These are phyloP conservation scores for Pisolithus albus DNA, from an alignment of 768 basidiomycete genomes.

Conservation along the genomic window DNA sequence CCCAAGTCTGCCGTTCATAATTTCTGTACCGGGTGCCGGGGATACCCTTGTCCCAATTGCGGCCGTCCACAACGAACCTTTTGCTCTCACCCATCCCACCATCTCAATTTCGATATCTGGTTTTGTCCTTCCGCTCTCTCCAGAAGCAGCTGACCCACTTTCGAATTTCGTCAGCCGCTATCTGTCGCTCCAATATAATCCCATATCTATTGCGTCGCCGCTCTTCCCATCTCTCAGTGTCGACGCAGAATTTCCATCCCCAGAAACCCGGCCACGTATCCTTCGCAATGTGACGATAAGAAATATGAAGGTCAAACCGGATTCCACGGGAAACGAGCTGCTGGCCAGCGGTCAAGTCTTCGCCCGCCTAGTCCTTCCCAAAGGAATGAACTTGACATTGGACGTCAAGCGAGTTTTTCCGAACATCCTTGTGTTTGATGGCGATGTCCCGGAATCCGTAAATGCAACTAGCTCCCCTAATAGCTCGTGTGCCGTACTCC, in stretches of 20 bases:
- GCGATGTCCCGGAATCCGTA: slow-evolving; percentile 41
- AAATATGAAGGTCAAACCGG: slow-evolving; percentile 64
- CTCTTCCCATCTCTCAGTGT: slow-evolving; percentile 45
- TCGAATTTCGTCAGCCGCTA: slow-evolving; percentile 61
- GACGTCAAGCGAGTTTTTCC: slow-evolving; percentile 61
- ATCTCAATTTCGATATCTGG: slow-evolving; percentile 55
- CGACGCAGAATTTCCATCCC: slow-evolving; percentile 55
- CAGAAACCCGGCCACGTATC: slow-evolving; percentile 55
- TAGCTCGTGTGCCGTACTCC: slow-evolving; percentile 30
- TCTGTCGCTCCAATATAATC: slow-evolving; percentile 49
- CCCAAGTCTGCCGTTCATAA: slow-evolving; percentile 56
- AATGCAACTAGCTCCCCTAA: background rate
- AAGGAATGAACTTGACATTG: slow-evolving; percentile 59
- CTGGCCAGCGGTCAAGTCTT: slow-evolving; percentile 66
- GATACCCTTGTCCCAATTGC: slow-evolving; percentile 40
- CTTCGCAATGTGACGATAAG: slow-evolving; percentile 67
- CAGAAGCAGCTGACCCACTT: slow-evolving; percentile 35
- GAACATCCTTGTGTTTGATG: slow-evolving; percentile 75
- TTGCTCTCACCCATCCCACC: slow-evolving; percentile 61
- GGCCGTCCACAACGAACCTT: slow-evolving; percentile 46
- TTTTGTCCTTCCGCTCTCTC: slow-evolving; percentile 46
- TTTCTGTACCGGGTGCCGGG: slow-evolving; percentile 40
- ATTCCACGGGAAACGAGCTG: slow-evolving; percentile 32
- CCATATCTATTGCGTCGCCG: slow-evolving; percentile 51
- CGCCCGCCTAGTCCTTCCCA: slow-evolving; percentile 60